phyloP scores from a whole-genome alignment of 1,139 yeast genomes.

The Geotrichum klebahnii region DNA sequence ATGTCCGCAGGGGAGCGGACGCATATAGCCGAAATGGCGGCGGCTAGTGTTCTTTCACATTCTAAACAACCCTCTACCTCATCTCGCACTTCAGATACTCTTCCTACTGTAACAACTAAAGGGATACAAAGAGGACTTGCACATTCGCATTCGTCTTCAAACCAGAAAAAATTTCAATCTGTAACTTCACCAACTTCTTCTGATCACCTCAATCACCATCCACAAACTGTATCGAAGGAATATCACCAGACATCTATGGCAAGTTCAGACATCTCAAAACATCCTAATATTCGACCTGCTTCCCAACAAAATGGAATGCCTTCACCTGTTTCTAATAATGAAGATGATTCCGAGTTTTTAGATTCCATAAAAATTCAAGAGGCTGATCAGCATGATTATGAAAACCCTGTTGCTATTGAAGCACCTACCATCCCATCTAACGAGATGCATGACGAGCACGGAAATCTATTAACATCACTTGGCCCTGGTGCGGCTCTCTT shows the following conservation, averaged over 20 bases:
- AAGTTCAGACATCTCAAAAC: too few relatives aligned
- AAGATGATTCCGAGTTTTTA: background rate
- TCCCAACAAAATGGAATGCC: too few relatives aligned
- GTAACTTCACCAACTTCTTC: too few relatives aligned
- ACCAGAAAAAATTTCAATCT: too few relatives aligned
- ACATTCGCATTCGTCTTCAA: too few relatives aligned
- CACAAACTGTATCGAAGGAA: too few relatives aligned
- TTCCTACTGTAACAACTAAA: background rate
- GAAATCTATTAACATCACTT: too few relatives aligned
- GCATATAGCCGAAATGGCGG: slow-evolving; percentile 9
- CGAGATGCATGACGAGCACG: slow-evolving; percentile 3
- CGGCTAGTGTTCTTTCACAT: background rate
- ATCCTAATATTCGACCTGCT: too few relatives aligned
- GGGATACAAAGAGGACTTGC: background rate
- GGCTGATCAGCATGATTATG: slow-evolving; percentile 18
- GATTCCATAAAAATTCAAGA: slow-evolving; percentile 10
- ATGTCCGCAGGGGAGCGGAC: slow-evolving; percentile 7
- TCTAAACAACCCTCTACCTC: background rate
- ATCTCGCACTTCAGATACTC: too few relatives aligned
- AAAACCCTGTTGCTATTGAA: slow-evolving; percentile 6
- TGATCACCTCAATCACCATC: too few relatives aligned
- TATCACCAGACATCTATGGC: too few relatives aligned
- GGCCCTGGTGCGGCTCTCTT: slow-evolving; percentile 47
- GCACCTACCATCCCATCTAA: background rate
- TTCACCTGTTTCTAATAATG: slow-evolving; percentile 14